Conservation (phyloP, 2,329 filamentous ascomycete species). For the Pyrenophora seminiperda region DNA sequence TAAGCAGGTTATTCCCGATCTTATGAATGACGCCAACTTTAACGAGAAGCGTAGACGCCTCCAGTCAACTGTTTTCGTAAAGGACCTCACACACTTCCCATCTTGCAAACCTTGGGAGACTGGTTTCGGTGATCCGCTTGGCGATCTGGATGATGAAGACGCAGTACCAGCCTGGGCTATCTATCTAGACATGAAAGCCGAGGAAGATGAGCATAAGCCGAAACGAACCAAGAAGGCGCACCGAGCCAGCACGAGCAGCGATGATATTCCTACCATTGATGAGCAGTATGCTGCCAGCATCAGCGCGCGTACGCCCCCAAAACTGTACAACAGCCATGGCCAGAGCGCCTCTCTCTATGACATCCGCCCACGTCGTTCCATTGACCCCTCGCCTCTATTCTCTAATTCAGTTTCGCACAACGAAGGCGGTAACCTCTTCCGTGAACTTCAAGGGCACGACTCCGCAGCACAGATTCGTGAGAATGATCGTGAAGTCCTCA, state of each 20-base stretch:
- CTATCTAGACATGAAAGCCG: conserved; percentile 33
- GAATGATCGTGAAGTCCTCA: conserved; percentile 23
- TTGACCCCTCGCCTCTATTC: conserved; percentile 43
- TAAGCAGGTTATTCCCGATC: conserved; percentile 23
- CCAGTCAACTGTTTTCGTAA: conserved; percentile 29
- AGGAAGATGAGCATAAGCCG: conserved; percentile 24
- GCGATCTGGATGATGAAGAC: conserved; percentile 34
- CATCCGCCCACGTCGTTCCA: conserved; percentile 38
- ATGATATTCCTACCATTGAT: conserved; percentile 30
- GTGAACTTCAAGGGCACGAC: conserved; percentile 28
- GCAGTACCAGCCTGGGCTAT: conserved; percentile 40
- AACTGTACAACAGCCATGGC: conserved; percentile 31
- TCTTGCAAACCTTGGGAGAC: conserved; percentile 40
- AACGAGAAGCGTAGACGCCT: conserved; percentile 40
- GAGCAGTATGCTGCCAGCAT: conserved; percentile 19
- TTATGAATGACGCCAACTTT: conserved; percentile 25
- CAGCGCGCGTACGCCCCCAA: conserved; percentile 5
- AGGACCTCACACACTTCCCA: conserved; percentile 37
- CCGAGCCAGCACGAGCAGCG: conserved; percentile 12
- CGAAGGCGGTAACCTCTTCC: conserved; percentile 38
- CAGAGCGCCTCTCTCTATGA: conserved; percentile 30
- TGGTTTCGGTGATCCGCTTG: conserved; percentile 38
- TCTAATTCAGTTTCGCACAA: conserved; percentile 19
- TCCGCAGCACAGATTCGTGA: conserved; percentile 15
- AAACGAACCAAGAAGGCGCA: conserved; percentile 34